phyloP scores from a whole-genome alignment of 306 rosid genomes.

The Ormosia emarginata region DNA sequence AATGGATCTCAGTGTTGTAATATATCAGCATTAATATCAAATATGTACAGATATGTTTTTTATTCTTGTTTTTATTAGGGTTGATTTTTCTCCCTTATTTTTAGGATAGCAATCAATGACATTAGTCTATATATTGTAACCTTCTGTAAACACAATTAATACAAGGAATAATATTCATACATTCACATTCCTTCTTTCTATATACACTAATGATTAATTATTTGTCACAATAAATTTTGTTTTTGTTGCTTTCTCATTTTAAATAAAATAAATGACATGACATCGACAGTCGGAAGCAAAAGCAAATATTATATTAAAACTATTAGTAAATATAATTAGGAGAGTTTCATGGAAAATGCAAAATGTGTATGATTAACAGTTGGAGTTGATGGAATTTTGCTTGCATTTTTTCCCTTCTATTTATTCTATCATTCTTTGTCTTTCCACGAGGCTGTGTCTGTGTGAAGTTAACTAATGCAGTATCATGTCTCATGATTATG shows the following conservation, averaged over 20 bases:
- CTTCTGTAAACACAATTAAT: too few species aligned
- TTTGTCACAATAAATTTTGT: not conserved
- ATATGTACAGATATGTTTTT: too few species aligned
- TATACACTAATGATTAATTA: not conserved
- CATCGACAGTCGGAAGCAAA: not conserved
- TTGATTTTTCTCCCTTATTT: too few species aligned
- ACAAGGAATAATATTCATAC: too few species aligned
- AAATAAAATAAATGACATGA: not conserved
- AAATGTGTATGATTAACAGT: not conserved
- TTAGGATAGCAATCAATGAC: too few species aligned
- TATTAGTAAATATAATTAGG: not conserved
- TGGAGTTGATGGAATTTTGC: not conserved
- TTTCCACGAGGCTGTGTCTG: not conserved
- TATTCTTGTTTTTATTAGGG: too few species aligned
- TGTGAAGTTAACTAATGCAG: not conserved
- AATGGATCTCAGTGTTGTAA: too few species aligned
- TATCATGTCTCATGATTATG: not conserved
- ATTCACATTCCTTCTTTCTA: too few species aligned
- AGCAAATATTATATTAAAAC: not conserved
- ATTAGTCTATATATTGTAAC: too few species aligned
- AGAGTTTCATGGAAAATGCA: not conserved
- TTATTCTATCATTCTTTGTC: not conserved
- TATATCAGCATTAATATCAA: too few species aligned
- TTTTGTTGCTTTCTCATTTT: not conserved
- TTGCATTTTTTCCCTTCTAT: not conserved